These are phyloP conservation scores for Colletotrichum falcatum DNA, from an alignment of 2,329 filamentous ascomycete genomes.

Conservation along the genomic window DNA sequence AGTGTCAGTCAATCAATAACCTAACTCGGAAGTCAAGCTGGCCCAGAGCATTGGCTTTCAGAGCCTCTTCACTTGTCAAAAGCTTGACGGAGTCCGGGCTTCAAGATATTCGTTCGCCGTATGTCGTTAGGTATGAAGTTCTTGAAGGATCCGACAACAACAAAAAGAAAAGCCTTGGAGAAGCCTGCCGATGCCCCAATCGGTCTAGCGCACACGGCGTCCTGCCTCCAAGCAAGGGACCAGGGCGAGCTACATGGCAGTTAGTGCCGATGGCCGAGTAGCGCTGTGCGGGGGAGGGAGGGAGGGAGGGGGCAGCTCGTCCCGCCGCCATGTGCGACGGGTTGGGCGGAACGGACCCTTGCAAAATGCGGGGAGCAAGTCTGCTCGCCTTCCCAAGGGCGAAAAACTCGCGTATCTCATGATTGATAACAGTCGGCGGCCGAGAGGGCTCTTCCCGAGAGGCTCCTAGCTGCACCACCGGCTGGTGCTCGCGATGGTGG, in stretches of 20 bases:
- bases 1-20: slow-evolving; percentile 34
- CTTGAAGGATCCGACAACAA: background rate
- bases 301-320: slow-evolving; percentile 20
- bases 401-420: slow-evolving; percentile 22
- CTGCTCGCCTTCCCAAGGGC: background rate
- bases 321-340: slow-evolving; percentile 24
- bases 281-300: slow-evolving; percentile 26
- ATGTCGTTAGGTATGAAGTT: background rate
- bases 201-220: slow-evolving; percentile 14
- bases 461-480: slow-evolving; percentile 6
- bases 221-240: slow-evolving; percentile 25
- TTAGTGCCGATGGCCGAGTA: slow-evolving; percentile 29
- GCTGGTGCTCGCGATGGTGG: slow-evolving; percentile 15
- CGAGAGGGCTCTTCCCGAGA: background rate
- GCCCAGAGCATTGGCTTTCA: slow-evolving; percentile 19
- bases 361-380: slow-evolving; percentile 29
- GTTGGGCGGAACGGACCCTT: slow-evolving; percentile 26
- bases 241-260: slow-evolving; percentile 23
- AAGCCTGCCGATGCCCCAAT: background rate
- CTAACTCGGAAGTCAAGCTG: slow-evolving; percentile 28
- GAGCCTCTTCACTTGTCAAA: slow-evolving; percentile 53
- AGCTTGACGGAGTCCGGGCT: background rate
- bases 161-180: background rate
- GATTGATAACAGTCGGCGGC: slow-evolving; percentile 1
- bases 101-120: background rate